phyloP scores from a whole-genome alignment of 202 grass and related monocot species.

The Hordeum pubiflorum region DNA sequence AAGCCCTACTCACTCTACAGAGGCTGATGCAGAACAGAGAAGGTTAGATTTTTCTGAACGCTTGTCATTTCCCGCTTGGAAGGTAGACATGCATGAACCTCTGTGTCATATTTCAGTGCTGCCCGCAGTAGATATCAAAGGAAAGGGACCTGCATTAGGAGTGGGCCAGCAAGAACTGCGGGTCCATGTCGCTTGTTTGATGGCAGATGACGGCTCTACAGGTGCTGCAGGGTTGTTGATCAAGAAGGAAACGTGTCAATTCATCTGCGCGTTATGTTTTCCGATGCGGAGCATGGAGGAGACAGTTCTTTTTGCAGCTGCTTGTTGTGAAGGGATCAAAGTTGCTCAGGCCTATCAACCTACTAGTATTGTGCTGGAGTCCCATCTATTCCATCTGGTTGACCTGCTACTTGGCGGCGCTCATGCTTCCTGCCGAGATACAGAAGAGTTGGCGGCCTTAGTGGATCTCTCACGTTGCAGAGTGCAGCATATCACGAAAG shows the following conservation, averaged over 20 bases:
- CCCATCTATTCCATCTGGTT: not conserved
- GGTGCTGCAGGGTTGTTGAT: constrained; percentile 4
- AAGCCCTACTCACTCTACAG: not conserved
- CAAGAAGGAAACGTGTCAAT: not conserved
- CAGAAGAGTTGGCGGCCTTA: not conserved
- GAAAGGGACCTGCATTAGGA: not conserved
- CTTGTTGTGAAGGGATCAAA: constrained; percentile 25
- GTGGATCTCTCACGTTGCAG: not conserved
- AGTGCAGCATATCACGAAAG: not conserved
- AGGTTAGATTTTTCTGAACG: not conserved
- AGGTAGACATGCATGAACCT: not conserved
- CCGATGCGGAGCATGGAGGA: not conserved
- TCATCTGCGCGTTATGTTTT: constrained; percentile 2
- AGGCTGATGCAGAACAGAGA: not conserved
- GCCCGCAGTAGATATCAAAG: not conserved
- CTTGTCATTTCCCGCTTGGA: not conserved
- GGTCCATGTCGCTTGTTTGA: not conserved
- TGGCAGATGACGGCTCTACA: not conserved
- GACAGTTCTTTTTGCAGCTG: constrained; percentile 6
- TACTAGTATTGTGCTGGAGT: not conserved
- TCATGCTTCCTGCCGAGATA: not conserved
- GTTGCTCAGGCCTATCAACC: constrained; percentile 16
- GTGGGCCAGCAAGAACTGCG: not conserved
- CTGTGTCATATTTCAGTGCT: not conserved
- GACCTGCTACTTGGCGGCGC: not conserved